Evolutionary conservation across 305 asterid species (phyloP).

Genomic region (Fraxinus ornus): DNA sequence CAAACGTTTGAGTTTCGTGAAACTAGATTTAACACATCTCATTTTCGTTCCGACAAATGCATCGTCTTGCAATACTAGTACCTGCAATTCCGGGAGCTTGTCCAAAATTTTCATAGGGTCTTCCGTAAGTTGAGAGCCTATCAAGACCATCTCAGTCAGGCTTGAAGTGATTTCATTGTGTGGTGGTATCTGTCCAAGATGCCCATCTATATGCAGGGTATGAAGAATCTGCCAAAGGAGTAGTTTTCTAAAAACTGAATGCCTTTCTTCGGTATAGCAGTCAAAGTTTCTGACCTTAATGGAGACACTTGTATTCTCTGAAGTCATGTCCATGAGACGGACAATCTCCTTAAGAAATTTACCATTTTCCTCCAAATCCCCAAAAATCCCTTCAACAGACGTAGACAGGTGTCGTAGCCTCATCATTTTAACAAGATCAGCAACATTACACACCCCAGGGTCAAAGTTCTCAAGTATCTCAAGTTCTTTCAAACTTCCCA

Average conservation of each 20-base stretch:
- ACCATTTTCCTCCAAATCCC: background rate
- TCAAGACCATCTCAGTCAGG: no score
- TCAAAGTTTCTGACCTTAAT: background rate
- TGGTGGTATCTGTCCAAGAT: background rate
- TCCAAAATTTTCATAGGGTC: no score
- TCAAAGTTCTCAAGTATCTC: constrained; percentile 17
- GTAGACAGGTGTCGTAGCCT: constrained; percentile 4
- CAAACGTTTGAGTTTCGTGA: no score
- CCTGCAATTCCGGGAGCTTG: no score
- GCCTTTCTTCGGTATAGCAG: background rate
- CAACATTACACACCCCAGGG: background rate
- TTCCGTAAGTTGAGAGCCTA: no score
- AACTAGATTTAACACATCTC: no score
- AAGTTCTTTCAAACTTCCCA: background rate
- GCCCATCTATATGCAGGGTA: background rate
- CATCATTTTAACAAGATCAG: background rate
- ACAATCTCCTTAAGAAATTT: background rate
- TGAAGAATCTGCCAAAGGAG: background rate
- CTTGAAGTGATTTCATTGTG: no score
- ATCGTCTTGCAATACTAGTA: no score
- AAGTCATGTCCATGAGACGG: background rate
- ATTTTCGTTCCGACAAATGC: no score
- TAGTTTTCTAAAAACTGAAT: background rate
- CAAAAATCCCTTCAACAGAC: background rate
- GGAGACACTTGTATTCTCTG: background rate